Evolutionary conservation across 73 alveolate genomes (phyloP).

Genomic region (Paramecium biaurelia): DNA sequence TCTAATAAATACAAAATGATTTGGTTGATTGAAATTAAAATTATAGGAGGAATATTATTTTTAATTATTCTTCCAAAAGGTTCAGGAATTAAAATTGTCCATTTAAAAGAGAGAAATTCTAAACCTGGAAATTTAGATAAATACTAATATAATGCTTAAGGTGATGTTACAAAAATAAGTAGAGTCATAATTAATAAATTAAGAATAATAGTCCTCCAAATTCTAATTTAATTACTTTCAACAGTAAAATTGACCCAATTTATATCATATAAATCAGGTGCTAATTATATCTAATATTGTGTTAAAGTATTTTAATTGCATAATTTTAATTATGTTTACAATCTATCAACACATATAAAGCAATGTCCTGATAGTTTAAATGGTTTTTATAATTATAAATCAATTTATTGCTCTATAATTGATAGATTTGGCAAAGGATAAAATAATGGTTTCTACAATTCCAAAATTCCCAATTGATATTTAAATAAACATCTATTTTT

Average conservation of each 20-base stretch:
- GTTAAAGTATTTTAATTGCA: neutral
- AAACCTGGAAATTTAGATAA: constrained; percentile 38
- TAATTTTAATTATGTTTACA: neutral
- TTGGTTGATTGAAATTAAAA: constrained; percentile 11
- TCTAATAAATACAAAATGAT: neutral
- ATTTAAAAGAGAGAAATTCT: constrained; percentile 9
- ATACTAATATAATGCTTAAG: constrained; percentile 29
- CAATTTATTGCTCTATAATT: neutral
- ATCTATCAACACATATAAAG: neutral
- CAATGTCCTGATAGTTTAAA: constrained; percentile 20
- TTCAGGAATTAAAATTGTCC: constrained; percentile 27
- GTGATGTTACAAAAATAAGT: constrained; percentile 17
- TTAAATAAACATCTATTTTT: neutral
- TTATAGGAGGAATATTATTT: constrained; percentile 10
- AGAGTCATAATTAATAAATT: neutral
- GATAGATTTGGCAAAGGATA: neutral
- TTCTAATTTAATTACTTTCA: neutral
- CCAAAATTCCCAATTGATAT: neutral
- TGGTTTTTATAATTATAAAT: neutral
- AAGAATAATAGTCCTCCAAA: constrained; percentile 25
- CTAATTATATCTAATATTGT: neutral
- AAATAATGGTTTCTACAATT: neutral
- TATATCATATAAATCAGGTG: constrained; percentile 26
- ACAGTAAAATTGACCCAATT: constrained; percentile 16
- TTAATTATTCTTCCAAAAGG: constrained; percentile 39